phyloP scores from a whole-genome alignment of 805 yeast species.

The Wickerhamiella siamensis region DNA sequence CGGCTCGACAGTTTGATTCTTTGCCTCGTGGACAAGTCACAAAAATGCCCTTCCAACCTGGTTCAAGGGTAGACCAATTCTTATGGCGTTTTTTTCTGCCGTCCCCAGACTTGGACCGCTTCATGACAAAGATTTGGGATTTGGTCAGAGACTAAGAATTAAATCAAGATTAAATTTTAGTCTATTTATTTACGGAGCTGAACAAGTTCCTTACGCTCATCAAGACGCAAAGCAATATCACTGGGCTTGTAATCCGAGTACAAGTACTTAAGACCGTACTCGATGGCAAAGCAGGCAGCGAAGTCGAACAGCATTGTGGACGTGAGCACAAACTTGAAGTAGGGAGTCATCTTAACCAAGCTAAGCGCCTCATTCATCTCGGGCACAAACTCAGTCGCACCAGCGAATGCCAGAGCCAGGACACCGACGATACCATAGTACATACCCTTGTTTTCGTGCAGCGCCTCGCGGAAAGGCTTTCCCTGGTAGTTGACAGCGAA shows the following conservation, averaged over 20 bases:
- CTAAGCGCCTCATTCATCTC: conserved; percentile 86
- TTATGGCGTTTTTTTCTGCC: background rate
- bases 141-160: background rate
- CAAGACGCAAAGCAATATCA: conserved; percentile 52
- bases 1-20: conserved; percentile 31
- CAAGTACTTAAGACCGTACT: conserved; percentile 62
- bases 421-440: conserved; percentile 89
- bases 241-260: conserved; percentile 87
- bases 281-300: conserved; percentile 62
- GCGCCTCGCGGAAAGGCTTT: conserved; percentile 85
- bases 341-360: conserved; percentile 69
- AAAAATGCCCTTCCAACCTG: conserved; percentile 74
- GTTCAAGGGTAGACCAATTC: conserved; percentile 36
- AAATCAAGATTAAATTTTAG: background rate
- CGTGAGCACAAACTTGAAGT: conserved; percentile 69
- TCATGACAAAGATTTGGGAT: background rate
- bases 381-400: conserved; percentile 89
- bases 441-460: conserved; percentile 89
- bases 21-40: conserved; percentile 77
- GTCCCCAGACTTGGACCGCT: background rate
- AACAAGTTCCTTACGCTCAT: conserved; percentile 19
- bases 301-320: conserved; percentile 60
- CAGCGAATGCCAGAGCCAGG: conserved; percentile 72
- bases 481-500: conserved; percentile 98
- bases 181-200: conserved; percentile 4